Percentiles rank a stretch among this genome's conserved stretches.
phyloP scores from a whole-genome alignment of 495 filamentous ascomycete species.

The Parathielavia appendiculata region DNA sequence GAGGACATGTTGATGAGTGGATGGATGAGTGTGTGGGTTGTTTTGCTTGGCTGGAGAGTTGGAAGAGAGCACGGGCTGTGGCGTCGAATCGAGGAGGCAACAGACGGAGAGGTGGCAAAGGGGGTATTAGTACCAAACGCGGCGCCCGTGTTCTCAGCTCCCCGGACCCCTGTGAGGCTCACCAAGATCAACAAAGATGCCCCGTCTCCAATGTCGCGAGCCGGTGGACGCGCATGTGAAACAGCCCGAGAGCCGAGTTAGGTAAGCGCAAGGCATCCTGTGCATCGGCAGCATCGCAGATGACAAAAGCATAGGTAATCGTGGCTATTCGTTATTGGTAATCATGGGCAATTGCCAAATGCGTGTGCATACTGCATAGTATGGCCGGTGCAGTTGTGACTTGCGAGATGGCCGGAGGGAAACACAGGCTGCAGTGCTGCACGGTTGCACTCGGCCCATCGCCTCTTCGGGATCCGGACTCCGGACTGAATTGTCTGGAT shows the following conservation, averaged over 20 bases:
- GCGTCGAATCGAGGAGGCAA: too few species aligned
- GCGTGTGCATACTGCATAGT: too few species aligned
- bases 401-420: background rate
- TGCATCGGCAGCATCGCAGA: background rate
- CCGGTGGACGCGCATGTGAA: background rate
- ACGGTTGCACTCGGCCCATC: background rate
- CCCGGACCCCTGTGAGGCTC: too few species aligned
- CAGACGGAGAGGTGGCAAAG: too few species aligned
- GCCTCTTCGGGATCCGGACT: background rate
- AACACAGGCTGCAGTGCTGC: too few species aligned
- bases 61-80: background rate
- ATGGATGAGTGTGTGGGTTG: background rate
- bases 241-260: background rate
- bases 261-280: too few species aligned
- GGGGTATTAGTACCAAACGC: background rate
- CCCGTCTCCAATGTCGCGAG: background rate
- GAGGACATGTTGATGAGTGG: background rate
- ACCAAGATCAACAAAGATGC: background rate
- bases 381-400: background rate
- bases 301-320: constrained; percentile 6
- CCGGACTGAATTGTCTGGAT: background rate
- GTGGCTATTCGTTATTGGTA: too few species aligned
- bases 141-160: too few species aligned
- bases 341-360: background rate
- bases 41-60: background rate